Conservation (phyloP, 2,329 filamentous ascomycete species). For the Corinectria fuckeliana region DNA sequence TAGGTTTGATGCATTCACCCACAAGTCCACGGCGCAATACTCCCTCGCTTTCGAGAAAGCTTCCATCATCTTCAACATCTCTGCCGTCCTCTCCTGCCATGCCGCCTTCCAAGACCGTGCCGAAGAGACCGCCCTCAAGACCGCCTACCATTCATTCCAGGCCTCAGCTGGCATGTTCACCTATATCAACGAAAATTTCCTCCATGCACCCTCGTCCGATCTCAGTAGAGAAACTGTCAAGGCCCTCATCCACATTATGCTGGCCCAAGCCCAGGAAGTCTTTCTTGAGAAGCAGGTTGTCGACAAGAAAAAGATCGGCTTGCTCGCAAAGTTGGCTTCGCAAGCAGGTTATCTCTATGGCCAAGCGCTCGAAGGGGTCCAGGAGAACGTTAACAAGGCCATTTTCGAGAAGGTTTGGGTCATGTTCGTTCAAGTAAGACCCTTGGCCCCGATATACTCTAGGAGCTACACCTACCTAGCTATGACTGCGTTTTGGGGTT, state of each 20-base stretch:
- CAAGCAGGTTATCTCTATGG: conserved; percentile 88
- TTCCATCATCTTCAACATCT: conserved; percentile 99
- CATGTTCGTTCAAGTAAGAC: conserved; percentile 73
- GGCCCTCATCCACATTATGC: conserved; percentile 87
- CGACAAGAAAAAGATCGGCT: conserved; percentile 89
- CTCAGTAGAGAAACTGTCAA: conserved; percentile 95
- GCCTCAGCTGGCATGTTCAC: conserved; percentile 99
- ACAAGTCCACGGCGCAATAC: conserved; percentile 96
- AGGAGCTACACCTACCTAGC: not conserved
- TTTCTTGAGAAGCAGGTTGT: conserved; percentile 95
- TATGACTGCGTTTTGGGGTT: not conserved
- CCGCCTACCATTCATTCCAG: conserved; percentile 97
- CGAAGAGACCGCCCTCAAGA: conserved; percentile 92
- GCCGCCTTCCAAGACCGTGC: conserved; percentile 90
- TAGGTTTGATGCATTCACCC: conserved; percentile 99
- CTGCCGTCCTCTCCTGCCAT: conserved; percentile 94
- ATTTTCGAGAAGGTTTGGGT: conserved; percentile 97
- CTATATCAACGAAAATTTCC: conserved; percentile 99
- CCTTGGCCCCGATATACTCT: not conserved
- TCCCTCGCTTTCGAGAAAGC: conserved; percentile 98
- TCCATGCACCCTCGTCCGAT: conserved; percentile 96
- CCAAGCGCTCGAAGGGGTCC: conserved; percentile 86
- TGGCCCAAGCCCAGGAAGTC: conserved; percentile 96
- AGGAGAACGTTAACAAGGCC: conserved; percentile 89
- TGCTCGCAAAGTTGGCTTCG: conserved; percentile 91